Percentiles rank a stretch among this genome's conserved stretches.
Evolutionary conservation across 2,329 filamentous ascomycete genomes (phyloP).

Genomic region (Neopestalotiopsis rosae): DNA sequence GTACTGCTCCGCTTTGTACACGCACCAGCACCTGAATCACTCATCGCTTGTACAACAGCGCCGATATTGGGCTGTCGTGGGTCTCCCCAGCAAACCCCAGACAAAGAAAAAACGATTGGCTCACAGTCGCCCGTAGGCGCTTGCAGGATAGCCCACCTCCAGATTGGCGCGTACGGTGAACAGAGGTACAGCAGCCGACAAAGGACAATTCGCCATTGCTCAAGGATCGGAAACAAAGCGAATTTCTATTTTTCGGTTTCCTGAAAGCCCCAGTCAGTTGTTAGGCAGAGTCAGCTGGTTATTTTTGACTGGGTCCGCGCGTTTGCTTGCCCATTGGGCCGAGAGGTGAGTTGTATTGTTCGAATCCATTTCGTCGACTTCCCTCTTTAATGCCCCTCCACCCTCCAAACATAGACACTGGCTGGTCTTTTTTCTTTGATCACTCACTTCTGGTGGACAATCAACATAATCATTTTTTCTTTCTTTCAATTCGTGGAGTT

Average conservation of each 20-base stretch:
- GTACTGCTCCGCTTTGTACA: neutral
- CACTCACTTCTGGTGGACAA: constrained; percentile 12
- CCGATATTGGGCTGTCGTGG: neutral
- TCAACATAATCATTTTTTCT: constrained; percentile 18
- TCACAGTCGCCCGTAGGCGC: constrained; percentile 29
- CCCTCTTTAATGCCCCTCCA: constrained; percentile 16
- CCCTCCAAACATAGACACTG: constrained; percentile 26
- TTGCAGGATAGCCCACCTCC: constrained; percentile 25
- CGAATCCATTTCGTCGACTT: constrained; percentile 1
- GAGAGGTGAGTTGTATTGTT: constrained; percentile 15
- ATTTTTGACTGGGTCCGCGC: constrained; percentile 15
- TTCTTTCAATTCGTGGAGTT: constrained; percentile 20
- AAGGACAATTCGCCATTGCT: constrained; percentile 28
- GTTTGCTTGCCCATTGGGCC: neutral
- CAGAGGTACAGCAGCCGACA: constrained; percentile 24
- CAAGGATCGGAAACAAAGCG: constrained; percentile 27
- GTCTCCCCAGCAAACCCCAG: constrained; percentile 17
- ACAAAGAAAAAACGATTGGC: constrained; percentile 33
- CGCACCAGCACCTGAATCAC: neutral
- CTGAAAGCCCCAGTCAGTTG: constrained; percentile 18
- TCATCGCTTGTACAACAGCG: neutral
- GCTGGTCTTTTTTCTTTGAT: constrained; percentile 26
- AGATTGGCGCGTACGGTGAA: constrained; percentile 26
- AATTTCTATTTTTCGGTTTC: constrained; percentile 23
- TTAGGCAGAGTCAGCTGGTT: constrained; percentile 17